These are phyloP conservation scores for Candida khao-thaluensis DNA, from an alignment of 805 yeast species.

Conservation along the genomic window DNA sequence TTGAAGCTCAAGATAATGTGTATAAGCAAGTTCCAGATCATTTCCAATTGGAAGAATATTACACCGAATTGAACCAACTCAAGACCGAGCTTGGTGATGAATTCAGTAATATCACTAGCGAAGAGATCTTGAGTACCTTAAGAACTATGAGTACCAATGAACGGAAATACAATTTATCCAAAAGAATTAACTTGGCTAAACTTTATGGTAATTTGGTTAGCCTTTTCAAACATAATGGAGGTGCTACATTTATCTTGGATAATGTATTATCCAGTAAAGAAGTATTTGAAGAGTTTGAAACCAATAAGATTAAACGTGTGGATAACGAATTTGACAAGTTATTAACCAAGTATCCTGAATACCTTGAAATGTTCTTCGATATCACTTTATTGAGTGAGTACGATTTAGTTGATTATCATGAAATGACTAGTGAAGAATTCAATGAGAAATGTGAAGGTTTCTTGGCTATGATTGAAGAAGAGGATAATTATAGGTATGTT, in stretches of 20 bases:
- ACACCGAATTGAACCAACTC: slow-evolving; percentile 28
- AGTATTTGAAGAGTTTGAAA: slow-evolving; percentile 27
- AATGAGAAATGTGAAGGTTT: slow-evolving; percentile 5
- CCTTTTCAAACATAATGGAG: slow-evolving; percentile 35
- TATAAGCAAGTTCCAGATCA: slow-evolving; percentile 35
- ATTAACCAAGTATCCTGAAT: slow-evolving; percentile 3
- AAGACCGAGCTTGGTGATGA: slow-evolving; percentile 14
- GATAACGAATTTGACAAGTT: slow-evolving; percentile 4
- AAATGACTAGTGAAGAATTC: slow-evolving; percentile 11
- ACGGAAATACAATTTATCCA: slow-evolving; percentile 17
- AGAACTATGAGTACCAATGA: slow-evolving; percentile 17
- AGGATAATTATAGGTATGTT: slow-evolving; percentile 8
- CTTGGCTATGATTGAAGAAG: slow-evolving; percentile 6
- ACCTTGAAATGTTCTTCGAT: slow-evolving; percentile 7
- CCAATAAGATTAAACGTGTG: slow-evolving; percentile 2
- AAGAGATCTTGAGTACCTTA: slow-evolving; percentile 9
- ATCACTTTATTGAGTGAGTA: slow-evolving; percentile 3
- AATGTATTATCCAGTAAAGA: slow-evolving; percentile 28
- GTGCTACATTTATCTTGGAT: slow-evolving; percentile 35
- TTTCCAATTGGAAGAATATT: slow-evolving; percentile 32
- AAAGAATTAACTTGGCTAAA: slow-evolving; percentile 24
- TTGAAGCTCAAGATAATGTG: background rate
- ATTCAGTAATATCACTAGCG: slow-evolving; percentile 17
- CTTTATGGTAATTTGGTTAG: slow-evolving; percentile 29
- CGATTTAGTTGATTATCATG: slow-evolving; percentile 14